Base-by-base conservation (phyloP, 768 basidiomycete species). In the Hirschioporus abietinus region DNA sequence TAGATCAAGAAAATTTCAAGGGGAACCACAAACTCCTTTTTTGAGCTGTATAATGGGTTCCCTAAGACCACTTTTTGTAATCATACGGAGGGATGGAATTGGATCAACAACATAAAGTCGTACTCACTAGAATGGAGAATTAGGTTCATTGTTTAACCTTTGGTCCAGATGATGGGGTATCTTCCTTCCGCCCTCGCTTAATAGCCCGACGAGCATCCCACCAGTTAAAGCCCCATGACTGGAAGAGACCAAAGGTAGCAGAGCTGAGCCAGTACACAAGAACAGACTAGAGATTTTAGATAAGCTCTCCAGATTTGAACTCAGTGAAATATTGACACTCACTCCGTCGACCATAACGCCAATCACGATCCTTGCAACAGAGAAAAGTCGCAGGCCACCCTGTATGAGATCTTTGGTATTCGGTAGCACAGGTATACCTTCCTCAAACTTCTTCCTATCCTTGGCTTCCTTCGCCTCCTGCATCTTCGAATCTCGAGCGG, bases 1-100 rank as follows among this genome's bases (percentile, higher is more conserved):
- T 93, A 93, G 92, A 93, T 93, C 92, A 93, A 93, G 92, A 82
- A 82, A 75, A 69, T 76, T 77, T 86, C 91, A 87, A 57, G 17
- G 87, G 82, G 80, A 77, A 74, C 82, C 88, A 60, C 67, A 35
- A 23, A 68, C 71, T 73, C 74, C 75, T 68, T 60, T 60, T 68
- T 70, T 73, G 71, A 72, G 72, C 66, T 36, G 68, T 66, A 60
- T 12, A 66, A 35, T 72, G 77, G 87, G 89, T 80, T 88, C 85
- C 86, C 86, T 91, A 86, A 70, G 76, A 81, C 85, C 90, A 90
- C 88, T 83, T 82, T 77, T 83, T 90, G 66, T 88, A 86, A 82
- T 93, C 92, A 92, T 86, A 68, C 81, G 79, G 71, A 65, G 4
- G 8, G 23, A 68, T 58, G 9, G 63, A 67, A 59, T 66, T 30